Evolutionary conservation across 2,329 filamentous ascomycete genomes (phyloP).

Genomic region (Arthrobotrys megalospora): DNA sequence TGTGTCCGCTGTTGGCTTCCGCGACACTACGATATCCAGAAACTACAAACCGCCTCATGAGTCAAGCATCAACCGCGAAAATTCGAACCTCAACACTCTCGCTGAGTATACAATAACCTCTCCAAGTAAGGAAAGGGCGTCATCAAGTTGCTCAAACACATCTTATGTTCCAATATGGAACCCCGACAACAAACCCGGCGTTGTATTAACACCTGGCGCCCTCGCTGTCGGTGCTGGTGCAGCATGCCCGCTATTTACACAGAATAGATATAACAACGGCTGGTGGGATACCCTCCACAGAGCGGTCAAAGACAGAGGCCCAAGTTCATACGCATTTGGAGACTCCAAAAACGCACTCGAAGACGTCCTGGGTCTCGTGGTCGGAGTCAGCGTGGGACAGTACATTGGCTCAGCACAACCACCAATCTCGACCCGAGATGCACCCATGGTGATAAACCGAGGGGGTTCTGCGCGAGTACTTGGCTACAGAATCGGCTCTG

Average conservation of each 20-base stretch:
- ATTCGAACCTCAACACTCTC: conserved; percentile 38
- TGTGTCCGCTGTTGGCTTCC: conserved; percentile 40
- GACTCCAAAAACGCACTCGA: conserved; percentile 47
- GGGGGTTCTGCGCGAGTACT: conserved; percentile 39
- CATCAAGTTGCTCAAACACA: conserved; percentile 19
- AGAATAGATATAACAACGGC: conserved; percentile 54
- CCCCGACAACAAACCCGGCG: conserved; percentile 39
- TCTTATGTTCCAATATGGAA: conserved; percentile 52
- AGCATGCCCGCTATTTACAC: conserved; percentile 40
- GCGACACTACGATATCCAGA: conserved; percentile 54
- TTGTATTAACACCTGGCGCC: conserved; percentile 39
- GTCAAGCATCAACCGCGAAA: conserved; percentile 41
- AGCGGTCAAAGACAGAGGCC: conserved; percentile 33
- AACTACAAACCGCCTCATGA: conserved; percentile 53
- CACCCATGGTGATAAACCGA: conserved; percentile 34
- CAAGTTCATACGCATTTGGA: conserved; percentile 46
- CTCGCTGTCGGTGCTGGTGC: conserved; percentile 54
- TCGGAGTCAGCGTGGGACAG: conserved; percentile 48
- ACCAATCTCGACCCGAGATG: conserved; percentile 24
- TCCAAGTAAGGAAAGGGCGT: background rate
- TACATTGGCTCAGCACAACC: conserved; percentile 46
- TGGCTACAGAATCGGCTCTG: conserved; percentile 54
- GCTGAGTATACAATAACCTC: conserved; percentile 54
- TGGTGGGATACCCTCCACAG: conserved; percentile 53
- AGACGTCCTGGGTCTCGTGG: conserved; percentile 42